Evolutionary conservation across 2,329 filamentous ascomycete species (phyloP).

Genomic region (Fusarium sp.): DNA sequence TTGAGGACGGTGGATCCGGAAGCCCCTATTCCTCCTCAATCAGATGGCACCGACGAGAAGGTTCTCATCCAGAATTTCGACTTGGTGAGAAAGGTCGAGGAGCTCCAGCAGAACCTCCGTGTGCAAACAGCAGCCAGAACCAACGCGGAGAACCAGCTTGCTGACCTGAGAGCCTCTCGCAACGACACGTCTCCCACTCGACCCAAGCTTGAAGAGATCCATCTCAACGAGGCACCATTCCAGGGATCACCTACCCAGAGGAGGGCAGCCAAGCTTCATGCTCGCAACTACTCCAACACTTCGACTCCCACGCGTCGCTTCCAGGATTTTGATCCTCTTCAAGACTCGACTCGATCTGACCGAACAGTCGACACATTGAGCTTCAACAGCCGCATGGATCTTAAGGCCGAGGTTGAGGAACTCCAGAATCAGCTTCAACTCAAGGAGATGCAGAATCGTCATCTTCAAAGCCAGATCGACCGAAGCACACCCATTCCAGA

Average conservation of each 20-base stretch:
- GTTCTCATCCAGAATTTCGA: slow-evolving; percentile 82
- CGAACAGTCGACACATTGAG: slow-evolving; percentile 83
- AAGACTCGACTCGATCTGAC: slow-evolving; percentile 87
- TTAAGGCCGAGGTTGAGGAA: slow-evolving; percentile 90
- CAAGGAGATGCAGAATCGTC: slow-evolving; percentile 93
- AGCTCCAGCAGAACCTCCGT: slow-evolving; percentile 87
- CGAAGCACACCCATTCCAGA: slow-evolving; percentile 73
- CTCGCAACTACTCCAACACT: slow-evolving; percentile 75
- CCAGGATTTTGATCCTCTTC: slow-evolving; percentile 67
- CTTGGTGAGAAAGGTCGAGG: slow-evolving; percentile 86
- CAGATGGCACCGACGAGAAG: slow-evolving; percentile 71
- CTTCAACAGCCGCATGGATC: slow-evolving; percentile 90
- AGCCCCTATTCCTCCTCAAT: slow-evolving; percentile 71
- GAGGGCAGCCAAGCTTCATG: slow-evolving; percentile 66
- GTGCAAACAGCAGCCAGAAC: slow-evolving; percentile 84
- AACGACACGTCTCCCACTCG: slow-evolving; percentile 75
- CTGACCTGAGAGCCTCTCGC: slow-evolving; percentile 80
- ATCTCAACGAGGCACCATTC: slow-evolving; percentile 81
- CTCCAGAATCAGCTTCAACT: slow-evolving; percentile 95
- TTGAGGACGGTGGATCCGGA: slow-evolving; percentile 89
- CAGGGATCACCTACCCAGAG: slow-evolving; percentile 81
- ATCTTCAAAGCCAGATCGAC: slow-evolving; percentile 89
- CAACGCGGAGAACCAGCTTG: slow-evolving; percentile 85
- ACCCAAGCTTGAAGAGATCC: slow-evolving; percentile 87
- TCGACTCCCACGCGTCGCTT: slow-evolving; percentile 83